Evolutionary conservation across 192 early-diverging fungal genomes (phyloP), one percentile per base, ranked within the genome.

Genomic region (Lunasporangiospora selenospora): DNA sequence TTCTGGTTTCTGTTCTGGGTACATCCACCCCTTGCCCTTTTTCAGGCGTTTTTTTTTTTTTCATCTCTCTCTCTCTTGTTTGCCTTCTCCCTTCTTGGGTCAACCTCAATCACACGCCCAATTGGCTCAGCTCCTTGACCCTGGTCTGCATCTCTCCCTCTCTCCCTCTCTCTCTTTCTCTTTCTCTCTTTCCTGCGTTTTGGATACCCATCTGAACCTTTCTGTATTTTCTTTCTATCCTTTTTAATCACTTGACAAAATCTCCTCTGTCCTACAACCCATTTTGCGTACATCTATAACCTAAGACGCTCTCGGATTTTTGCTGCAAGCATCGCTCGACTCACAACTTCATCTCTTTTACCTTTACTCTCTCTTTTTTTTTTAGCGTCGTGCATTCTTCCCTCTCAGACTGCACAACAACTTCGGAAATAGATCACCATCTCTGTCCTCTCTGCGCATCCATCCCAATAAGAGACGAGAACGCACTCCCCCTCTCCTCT

Each of bases 401-500:
- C 12, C 5, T 1, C 18, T 9, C 8, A 33, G 24, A 32, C 30
- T 1, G 8, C 21, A 12, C 44, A 4, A 12, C 27, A 24, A 21
- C 24, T 44, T n/a, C n/a, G n/a, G n/a, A n/a, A n/a, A n/a, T n/a
- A n/a, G n/a, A n/a, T n/a, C n/a, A n/a, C n/a, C n/a, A n/a, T n/a
- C 41, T 43, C 33, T 41, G 40, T 26, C 12, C 23, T 24, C 44
- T 36, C 43, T 32, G 44, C 36, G 4, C 37, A 41, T 46, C 33
- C 49, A 39, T 21, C 29, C 31, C 18, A n/a, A 30, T 46, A 7
- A 11, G 15, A 26, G 6, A 45, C 31, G 3, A 32, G 18, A 0
- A 34, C 36, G 11, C 51, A 21, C 51, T 53, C 36, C 26, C 48
- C 18, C 48, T 50, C 31, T 50, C 48, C 30, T 50, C 27, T 33